Conservation (phyloP, 164 flowering plant species). For the Annona cherimola region DNA sequence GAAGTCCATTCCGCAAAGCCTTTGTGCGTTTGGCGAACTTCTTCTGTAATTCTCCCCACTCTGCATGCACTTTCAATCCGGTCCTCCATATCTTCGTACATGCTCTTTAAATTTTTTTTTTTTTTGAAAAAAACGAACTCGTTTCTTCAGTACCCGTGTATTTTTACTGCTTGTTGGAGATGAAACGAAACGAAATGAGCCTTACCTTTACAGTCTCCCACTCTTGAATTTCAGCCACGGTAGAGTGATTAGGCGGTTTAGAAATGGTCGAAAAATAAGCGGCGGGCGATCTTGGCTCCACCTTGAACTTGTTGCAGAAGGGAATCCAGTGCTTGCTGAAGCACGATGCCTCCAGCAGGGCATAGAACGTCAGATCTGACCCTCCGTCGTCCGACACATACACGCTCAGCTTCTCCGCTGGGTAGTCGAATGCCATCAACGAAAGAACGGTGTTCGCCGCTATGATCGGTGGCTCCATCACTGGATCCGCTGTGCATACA, state of each 20-base stretch:
- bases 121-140: too few relatives aligned
- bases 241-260: neutral
- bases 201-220: neutral
- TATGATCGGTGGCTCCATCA: conserved; percentile 34
- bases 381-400: conserved; percentile 46
- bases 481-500: conserved; percentile 46
- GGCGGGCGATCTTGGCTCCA: conserved; percentile 35
- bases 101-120: conserved; percentile 22
- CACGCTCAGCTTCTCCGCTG: conserved; percentile 34
- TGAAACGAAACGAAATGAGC: neutral
- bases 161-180: too few relatives aligned
- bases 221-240: neutral
- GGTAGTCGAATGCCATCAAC: conserved; percentile 39
- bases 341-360: conserved; percentile 35
- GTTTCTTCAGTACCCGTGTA: too few relatives aligned
- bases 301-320: conserved; percentile 33
- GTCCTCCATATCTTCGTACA: conserved; percentile 52
- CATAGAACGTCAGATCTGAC: conserved; percentile 38
- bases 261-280: conserved; percentile 21
- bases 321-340: conserved; percentile 43
- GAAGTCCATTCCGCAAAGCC: conserved; percentile 58
- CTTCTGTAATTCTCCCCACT: conserved; percentile 43
- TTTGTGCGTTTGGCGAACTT: conserved; percentile 26
- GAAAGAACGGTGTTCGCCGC: conserved; percentile 37
- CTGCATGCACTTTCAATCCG: conserved; percentile 45